Base-by-base conservation (phyloP, 163 green algal genomes). In the Coccomyxa subellipsoidea region DNA sequence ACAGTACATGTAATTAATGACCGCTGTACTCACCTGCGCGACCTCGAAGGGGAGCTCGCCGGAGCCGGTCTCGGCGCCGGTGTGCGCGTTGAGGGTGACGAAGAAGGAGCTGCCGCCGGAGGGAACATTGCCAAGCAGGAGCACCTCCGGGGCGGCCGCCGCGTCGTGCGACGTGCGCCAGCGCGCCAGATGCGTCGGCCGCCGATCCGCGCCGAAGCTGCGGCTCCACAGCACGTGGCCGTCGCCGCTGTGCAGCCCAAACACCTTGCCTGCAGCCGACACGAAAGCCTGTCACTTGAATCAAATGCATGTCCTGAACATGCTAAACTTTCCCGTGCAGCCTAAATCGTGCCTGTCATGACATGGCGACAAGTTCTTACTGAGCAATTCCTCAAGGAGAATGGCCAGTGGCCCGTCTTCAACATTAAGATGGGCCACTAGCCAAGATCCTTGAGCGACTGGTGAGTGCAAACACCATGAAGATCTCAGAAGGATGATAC, bases 241-340 rank as follows among this genome's bases (percentile, higher is more conserved):
- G 84, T 98, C 94, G 27, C 96, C 95, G 27, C 90, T 97, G 90
- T 99, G 96, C 81, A 99, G 83, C 10, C 91, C 93, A 10, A 92
- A 79, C 32, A 98, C 54, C 84, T 93, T 93, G 47, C 94, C 95
- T 82, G 78, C 81, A 81, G 4, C 38, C 3, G 31, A 77, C 32
- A 73, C 18, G n/a, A n/a, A n/a, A n/a, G n/a, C n/a, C n/a, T n/a
- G n/a, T n/a, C n/a, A n/a, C n/a, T n/a, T n/a, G n/a, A n/a, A n/a
- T n/a, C n/a, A n/a, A n/a, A n/a, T n/a, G n/a, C n/a, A n/a, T n/a
- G n/a, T n/a, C n/a, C n/a, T n/a, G n/a, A n/a, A n/a, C n/a, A n/a
- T n/a, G n/a, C n/a, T n/a, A n/a, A n/a, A n/a, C n/a, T n/a, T n/a
- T n/a, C n/a, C n/a, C n/a, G n/a, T n/a, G n/a, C n/a, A n/a, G n/a